These are phyloP conservation scores for Dryas drummondii DNA, from an alignment of 306 rosid genomes.

Conservation along the genomic window DNA sequence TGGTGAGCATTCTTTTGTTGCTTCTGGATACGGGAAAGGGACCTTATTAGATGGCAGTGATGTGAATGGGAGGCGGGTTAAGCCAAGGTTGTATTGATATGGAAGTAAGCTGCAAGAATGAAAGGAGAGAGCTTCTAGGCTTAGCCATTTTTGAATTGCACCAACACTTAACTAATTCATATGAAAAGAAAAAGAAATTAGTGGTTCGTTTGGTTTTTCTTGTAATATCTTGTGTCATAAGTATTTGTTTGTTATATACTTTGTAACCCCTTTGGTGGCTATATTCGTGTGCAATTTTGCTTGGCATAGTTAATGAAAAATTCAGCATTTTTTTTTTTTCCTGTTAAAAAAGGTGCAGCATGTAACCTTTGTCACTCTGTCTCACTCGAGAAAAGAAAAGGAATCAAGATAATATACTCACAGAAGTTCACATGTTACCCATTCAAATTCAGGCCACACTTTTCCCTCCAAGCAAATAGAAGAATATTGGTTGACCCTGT, in stretches of 20 bases:
- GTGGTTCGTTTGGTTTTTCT: slow-evolving; percentile 12
- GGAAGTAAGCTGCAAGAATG: slow-evolving; percentile 9
- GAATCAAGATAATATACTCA: too few species aligned
- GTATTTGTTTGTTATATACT: background rate
- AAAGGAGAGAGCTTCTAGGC: slow-evolving; percentile 17
- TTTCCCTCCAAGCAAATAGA: too few species aligned
- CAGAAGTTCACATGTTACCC: too few species aligned
- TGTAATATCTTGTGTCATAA: background rate
- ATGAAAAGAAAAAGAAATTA: background rate
- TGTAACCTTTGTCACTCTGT: too few species aligned
- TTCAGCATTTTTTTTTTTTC: too few species aligned
- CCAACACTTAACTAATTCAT: slow-evolving; percentile 29
- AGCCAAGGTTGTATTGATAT: slow-evolving; percentile 56
- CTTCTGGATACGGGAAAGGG: slow-evolving; percentile 34
- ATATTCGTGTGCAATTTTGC: slow-evolving; percentile 12
- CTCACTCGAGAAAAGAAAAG: too few species aligned
- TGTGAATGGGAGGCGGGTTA: slow-evolving; percentile 75
- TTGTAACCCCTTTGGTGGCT: background rate
- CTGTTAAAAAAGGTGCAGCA: too few species aligned
- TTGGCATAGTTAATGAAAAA: background rate
- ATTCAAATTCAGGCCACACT: too few species aligned
- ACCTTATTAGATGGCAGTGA: slow-evolving; percentile 60
- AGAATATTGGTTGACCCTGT: too few species aligned
- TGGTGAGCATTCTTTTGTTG: slow-evolving; percentile 44
- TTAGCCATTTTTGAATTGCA: slow-evolving; percentile 21